phyloP scores from a whole-genome alignment of 2,329 filamentous ascomycete genomes.

The Fusarium xyrophilum region DNA sequence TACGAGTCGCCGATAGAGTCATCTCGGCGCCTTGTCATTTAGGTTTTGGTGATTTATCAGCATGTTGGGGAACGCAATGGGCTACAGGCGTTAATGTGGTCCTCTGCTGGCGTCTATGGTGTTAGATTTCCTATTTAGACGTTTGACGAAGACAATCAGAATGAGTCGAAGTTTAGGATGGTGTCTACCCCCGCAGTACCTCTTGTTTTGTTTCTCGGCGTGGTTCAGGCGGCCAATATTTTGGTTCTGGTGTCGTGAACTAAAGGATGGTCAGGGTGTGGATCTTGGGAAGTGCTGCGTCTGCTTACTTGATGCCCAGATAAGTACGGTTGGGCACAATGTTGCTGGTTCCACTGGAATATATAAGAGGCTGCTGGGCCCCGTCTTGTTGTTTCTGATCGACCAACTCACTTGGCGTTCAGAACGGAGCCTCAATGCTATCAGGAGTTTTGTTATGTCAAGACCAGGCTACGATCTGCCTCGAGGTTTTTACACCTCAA shows the following conservation, averaged over 20 bases:
- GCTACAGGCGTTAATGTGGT: background rate
- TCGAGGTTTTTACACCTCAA: background rate
- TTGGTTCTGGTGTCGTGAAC: constrained; percentile 18
- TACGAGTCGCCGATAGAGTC: constrained; percentile 15
- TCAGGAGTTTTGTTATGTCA: background rate
- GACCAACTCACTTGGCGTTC: background rate
- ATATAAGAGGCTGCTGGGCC: constrained; percentile 27
- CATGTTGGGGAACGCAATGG: background rate
- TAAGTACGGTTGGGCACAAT: background rate
- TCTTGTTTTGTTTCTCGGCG: constrained; percentile 22
- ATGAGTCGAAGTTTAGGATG: constrained; percentile 19
- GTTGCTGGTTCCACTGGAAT: background rate
- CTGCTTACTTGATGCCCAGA: constrained; percentile 10
- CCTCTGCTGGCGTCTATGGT: background rate
- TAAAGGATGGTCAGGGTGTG: constrained; percentile 10
- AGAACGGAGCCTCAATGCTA: background rate
- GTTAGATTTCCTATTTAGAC: constrained; percentile 1
- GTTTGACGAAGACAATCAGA: constrained; percentile 4
- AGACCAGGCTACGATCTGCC: background rate
- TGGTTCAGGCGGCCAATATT: constrained; percentile 19
- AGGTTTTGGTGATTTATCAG: constrained; percentile 15
- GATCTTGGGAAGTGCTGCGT: constrained; percentile 12
- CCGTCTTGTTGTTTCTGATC: background rate
- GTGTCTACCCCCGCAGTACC: constrained; percentile 15
- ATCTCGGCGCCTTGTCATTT: constrained; percentile 1